Evolutionary conservation across 441 rosid genomes (phyloP).

Genomic region (Syzygium malaccense): DNA sequence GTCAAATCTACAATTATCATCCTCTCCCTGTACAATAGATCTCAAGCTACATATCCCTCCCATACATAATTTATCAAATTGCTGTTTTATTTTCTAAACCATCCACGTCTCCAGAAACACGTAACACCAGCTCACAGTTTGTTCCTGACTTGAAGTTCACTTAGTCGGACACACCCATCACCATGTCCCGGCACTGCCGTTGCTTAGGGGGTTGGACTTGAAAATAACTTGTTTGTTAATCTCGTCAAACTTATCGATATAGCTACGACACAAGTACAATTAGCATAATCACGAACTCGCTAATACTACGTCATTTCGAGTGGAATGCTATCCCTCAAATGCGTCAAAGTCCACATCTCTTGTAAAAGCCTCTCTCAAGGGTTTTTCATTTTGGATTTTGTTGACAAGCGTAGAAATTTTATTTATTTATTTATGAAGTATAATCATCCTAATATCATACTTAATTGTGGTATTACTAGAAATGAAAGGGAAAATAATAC

Average conservation of each 20-base stretch:
- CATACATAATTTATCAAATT: too few relatives aligned
- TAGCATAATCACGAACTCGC: background rate
- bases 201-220: background rate
- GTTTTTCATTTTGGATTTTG: background rate
- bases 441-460: background rate
- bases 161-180: background rate
- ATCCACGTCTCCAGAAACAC: too few relatives aligned
- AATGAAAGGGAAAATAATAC: background rate
- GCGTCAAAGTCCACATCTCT: background rate
- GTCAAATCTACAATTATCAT: too few relatives aligned
- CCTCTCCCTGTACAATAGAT: too few relatives aligned
- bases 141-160: background rate
- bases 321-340: background rate
- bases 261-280: fast-evolving
- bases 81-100: too few relatives aligned
- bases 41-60: too few relatives aligned
- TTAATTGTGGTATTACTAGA: background rate
- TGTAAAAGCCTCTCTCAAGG: background rate
- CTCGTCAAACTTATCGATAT: background rate
- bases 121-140: too few relatives aligned
- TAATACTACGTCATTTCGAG: background rate
- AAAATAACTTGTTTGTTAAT: background rate
- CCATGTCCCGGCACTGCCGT: fast-evolving
- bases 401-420: background rate
- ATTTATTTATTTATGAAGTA: background rate